These are phyloP conservation scores for Cichorium intybus DNA, from an alignment of 140 eudicot genomes.

Conservation along the genomic window DNA sequence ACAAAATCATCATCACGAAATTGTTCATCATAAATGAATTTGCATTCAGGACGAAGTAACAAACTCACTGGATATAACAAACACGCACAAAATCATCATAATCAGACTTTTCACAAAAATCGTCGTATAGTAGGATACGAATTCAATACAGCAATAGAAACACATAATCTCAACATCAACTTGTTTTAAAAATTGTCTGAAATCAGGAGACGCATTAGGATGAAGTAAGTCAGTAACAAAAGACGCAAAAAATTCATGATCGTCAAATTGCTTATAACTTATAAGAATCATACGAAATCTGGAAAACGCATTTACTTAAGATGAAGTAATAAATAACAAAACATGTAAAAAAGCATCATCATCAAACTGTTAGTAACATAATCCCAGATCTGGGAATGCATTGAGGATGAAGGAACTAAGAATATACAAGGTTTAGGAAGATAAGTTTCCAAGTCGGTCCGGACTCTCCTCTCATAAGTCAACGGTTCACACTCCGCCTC, in stretches of 20 bases:
- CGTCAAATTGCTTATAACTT: not conserved
- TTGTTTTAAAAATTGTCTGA: no score
- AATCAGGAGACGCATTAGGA: not conserved
- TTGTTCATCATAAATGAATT: not conserved
- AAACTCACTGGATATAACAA: no score
- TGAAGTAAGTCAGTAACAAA: not conserved
- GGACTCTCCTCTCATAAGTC: conserved; percentile 57
- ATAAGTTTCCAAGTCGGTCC: conserved; percentile 72
- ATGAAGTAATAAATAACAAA: not conserved
- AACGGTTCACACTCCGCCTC: conserved; percentile 82
- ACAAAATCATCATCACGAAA: conserved; percentile 28
- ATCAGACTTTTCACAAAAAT: not conserved
- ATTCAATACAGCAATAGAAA: no score
- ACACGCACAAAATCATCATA: conserved; percentile 26
- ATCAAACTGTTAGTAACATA: conserved; percentile 8
- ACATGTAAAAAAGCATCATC: not conserved
- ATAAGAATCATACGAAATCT: not conserved
- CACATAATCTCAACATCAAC: no score
- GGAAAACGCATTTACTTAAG: not conserved
- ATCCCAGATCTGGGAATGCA: conserved; percentile 7
- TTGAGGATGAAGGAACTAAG: not conserved
- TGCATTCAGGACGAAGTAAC: not conserved
- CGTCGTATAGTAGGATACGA: no score
- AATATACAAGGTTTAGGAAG: conserved; percentile 91
- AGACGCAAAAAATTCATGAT: conserved; percentile 21